Percentiles rank a stretch among this genome's conserved stretches.
phyloP scores from a whole-genome alignment of 2,329 filamentous ascomycete species.

The Colletotrichum sojae region DNA sequence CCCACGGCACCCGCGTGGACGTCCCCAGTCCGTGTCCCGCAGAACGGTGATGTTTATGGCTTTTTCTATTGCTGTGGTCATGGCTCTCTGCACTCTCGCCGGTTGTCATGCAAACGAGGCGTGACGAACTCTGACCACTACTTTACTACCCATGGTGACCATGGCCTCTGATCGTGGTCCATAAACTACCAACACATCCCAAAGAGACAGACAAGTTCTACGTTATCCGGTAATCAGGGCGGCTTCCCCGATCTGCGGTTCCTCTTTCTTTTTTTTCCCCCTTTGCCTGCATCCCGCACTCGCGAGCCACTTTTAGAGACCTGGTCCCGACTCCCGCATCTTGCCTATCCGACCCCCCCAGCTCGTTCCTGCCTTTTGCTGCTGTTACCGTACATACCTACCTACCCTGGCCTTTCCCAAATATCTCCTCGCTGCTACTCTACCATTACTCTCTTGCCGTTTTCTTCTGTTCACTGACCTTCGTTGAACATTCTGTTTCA shows the following conservation, averaged over 20 bases:
- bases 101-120: conserved; percentile 21
- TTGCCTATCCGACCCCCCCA: background rate
- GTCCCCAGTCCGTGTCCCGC: conserved; percentile 22
- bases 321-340: background rate
- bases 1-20: background rate
- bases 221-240: background rate
- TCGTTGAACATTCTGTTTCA: conserved; percentile 24
- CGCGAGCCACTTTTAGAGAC: conserved; percentile 23
- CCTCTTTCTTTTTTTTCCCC: conserved; percentile 1
- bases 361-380: background rate
- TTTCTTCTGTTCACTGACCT: conserved; percentile 15
- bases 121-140: conserved; percentile 15
- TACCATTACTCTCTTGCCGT: background rate
- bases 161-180: too few species aligned
- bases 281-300: conserved; percentile 18
- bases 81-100: conserved; percentile 8
- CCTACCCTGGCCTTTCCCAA: background rate
- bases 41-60: background rate
- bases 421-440: conserved; percentile 2
- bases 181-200: background rate
- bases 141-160: background rate
- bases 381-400: too few species aligned
- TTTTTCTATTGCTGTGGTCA: background rate
- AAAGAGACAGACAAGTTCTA: conserved; percentile 28
- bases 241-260: conserved; percentile 18